Conservation (phyloP, 805 yeast species). For the Suhomyces kilbournensis region DNA sequence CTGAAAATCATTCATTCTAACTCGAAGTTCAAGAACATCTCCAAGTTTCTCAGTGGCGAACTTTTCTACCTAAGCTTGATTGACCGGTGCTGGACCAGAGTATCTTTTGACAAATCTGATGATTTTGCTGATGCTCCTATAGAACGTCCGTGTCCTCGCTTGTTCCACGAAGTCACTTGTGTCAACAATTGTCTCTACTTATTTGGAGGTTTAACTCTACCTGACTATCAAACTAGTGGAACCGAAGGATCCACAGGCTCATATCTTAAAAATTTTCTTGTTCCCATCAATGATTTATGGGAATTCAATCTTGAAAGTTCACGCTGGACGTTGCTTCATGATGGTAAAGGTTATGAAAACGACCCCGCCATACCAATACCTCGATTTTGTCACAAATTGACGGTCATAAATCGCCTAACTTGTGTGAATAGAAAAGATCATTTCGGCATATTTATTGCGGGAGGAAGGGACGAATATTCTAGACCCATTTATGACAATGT, state of each 20-base stretch:
- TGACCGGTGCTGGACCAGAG: slow-evolving; percentile 55
- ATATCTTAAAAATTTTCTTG: slow-evolving; percentile 14
- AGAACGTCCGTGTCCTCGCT: slow-evolving; percentile 43
- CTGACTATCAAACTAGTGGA: slow-evolving; percentile 6
- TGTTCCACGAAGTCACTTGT: slow-evolving; percentile 58
- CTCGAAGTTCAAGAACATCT: slow-evolving; percentile 22
- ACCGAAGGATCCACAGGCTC: background rate
- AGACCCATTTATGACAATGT: slow-evolving; percentile 30
- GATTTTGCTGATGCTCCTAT: slow-evolving; percentile 6
- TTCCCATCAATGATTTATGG: slow-evolving; percentile 68
- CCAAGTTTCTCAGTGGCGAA: slow-evolving; percentile 57
- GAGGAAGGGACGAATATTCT: slow-evolving; percentile 46
- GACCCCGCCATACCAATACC: slow-evolving; percentile 26
- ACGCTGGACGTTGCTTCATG: slow-evolving; percentile 53
- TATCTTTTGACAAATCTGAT: slow-evolving; percentile 16
- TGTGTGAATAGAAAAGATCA: slow-evolving; percentile 38
- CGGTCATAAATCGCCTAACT: slow-evolving; percentile 37
- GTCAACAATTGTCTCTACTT: slow-evolving; percentile 51
- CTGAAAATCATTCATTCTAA: slow-evolving; percentile 23
- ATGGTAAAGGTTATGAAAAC: slow-evolving; percentile 20
- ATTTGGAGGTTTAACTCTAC: slow-evolving; percentile 60
- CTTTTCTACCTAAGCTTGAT: slow-evolving; percentile 58
- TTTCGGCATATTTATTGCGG: slow-evolving; percentile 50
- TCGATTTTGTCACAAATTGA: slow-evolving; percentile 55
- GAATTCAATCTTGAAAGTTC: slow-evolving; percentile 51